A percentile compares a stretch with the other conserved stretches of the same genome.
phyloP scores from a whole-genome alignment of 305 asterid species.

The Fraxinus dipetala region DNA sequence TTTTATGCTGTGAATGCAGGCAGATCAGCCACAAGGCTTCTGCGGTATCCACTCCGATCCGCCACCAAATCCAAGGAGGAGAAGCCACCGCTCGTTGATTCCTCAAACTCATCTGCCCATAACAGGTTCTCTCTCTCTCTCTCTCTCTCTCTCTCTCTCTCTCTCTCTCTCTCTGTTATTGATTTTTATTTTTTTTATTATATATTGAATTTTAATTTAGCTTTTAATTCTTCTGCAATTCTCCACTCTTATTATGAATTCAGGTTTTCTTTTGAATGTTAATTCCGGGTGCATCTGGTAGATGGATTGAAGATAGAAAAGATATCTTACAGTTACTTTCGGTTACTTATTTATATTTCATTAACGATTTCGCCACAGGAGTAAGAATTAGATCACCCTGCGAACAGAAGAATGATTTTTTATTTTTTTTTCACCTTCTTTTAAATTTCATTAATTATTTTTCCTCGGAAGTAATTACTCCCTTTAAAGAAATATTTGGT shows the following conservation, averaged over 20 bases:
- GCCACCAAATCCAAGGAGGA: constrained; percentile 56
- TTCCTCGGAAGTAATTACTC: background rate
- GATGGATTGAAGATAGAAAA: background rate
- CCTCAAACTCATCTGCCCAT: constrained; percentile 51
- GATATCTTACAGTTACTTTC: background rate
- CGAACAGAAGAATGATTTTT: background rate
- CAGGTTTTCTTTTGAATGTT: background rate
- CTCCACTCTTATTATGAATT: background rate
- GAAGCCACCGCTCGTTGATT: constrained; percentile 56
- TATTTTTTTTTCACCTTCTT: background rate
- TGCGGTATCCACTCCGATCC: constrained; percentile 86
- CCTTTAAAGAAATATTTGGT: background rate
- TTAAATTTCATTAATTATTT: background rate
- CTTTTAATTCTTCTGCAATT: background rate
- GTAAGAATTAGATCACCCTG: background rate
- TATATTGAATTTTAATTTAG: background rate
- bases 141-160: background rate
- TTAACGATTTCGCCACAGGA: background rate
- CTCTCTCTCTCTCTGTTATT: background rate
- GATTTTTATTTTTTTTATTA: background rate
- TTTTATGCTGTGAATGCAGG: constrained; percentile 27
- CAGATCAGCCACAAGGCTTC: constrained; percentile 60
- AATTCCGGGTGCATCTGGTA: background rate
- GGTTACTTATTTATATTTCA: too few species aligned
- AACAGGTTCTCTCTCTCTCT: constrained; percentile 42